Conservation (phyloP, 805 yeast genomes). For the Schwanniomyces polymorphus region DNA sequence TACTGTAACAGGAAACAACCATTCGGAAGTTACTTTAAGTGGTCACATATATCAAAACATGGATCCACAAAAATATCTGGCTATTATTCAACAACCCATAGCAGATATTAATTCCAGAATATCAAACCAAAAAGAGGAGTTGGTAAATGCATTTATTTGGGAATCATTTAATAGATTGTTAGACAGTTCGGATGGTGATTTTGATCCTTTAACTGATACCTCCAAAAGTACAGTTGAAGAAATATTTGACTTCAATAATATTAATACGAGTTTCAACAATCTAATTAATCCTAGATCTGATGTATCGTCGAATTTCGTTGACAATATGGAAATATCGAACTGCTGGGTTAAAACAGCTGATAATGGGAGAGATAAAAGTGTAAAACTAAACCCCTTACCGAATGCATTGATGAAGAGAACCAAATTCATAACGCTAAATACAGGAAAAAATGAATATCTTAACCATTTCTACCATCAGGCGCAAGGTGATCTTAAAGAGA, state of each 20-base stretch:
- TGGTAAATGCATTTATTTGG: neutral
- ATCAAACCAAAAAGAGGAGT: neutral
- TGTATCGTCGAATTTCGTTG: neutral
- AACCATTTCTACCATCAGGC: conserved; percentile 11
- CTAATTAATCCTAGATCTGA: neutral
- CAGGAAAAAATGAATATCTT: conserved; percentile 13
- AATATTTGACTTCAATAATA: conserved; percentile 2
- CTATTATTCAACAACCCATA: neutral
- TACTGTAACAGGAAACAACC: neutral
- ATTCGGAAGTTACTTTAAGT: neutral
- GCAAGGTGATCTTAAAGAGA: conserved; percentile 10
- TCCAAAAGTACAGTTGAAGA: conserved; percentile 1
- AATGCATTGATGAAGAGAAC: conserved; percentile 14
- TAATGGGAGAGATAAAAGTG: neutral
- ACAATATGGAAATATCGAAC: neutral
- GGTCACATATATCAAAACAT: neutral
- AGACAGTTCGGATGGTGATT: neutral
- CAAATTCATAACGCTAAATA: conserved; percentile 11
- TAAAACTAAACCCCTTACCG: conserved; percentile 16
- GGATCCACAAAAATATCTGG: neutral
- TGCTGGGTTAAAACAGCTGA: neutral
- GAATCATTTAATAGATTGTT: neutral
- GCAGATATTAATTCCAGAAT: neutral
- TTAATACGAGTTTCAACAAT: neutral
- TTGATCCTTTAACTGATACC: neutral